A percentile compares a stretch with the other conserved stretches of the same genome.
Conservation (phyloP, 495 filamentous ascomycete species). For the Daldinia concentrica region DNA sequence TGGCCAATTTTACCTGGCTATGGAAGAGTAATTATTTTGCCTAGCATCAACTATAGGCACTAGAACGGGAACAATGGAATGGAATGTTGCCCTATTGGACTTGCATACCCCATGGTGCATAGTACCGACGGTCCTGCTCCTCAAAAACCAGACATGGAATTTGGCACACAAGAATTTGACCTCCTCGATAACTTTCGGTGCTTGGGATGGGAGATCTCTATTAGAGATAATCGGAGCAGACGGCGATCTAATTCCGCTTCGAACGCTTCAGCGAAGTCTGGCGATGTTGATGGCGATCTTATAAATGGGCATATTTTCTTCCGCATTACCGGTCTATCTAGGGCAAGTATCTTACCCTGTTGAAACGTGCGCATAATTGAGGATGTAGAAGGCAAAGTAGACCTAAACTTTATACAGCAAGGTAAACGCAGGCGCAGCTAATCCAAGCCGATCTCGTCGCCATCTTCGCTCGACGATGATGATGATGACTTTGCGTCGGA, state of each 20-base stretch:
- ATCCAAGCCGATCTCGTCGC: background rate
- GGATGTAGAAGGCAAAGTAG: background rate
- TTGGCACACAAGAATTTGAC: background rate
- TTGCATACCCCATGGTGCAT: background rate
- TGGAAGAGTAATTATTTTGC: background rate
- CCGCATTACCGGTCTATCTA: background rate
- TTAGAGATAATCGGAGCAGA: background rate
- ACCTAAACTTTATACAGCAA: background rate
- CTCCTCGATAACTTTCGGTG: background rate
- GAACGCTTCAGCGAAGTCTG: background rate
- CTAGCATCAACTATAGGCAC: background rate
- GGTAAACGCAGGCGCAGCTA: background rate
- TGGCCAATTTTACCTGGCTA: too few species aligned
- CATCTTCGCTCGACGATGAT: background rate
- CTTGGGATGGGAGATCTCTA: background rate
- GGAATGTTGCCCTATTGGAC: conserved; percentile 1
- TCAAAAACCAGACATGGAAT: background rate
- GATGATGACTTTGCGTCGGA: background rate
- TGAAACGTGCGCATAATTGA: background rate
- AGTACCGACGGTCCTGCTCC: background rate
- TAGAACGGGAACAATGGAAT: background rate
- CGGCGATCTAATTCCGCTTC: background rate
- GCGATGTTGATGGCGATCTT: background rate
- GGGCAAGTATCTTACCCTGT: background rate
- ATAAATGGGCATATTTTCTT: background rate